These are phyloP conservation scores for Pulveroboletus sp. DNA, from an alignment of 768 basidiomycete genomes.

Conservation along the genomic window DNA sequence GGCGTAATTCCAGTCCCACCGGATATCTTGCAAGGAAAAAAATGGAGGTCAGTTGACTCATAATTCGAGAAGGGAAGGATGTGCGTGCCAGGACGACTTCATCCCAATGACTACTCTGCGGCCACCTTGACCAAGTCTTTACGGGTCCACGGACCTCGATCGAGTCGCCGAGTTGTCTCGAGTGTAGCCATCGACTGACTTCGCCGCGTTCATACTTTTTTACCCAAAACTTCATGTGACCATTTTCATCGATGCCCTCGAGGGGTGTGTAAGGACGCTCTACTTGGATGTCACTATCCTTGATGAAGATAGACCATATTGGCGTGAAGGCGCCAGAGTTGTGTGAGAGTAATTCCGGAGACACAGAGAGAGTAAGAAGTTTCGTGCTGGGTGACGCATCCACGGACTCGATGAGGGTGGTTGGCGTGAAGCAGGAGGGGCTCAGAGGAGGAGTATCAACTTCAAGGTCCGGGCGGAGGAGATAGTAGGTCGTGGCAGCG, in stretches of 20 bases:
- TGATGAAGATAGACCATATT: slow-evolving; percentile 78
- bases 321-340: slow-evolving; percentile 25
- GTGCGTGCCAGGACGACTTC: slow-evolving; percentile 67
- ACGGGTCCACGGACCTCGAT: slow-evolving; percentile 78
- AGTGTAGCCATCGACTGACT: slow-evolving; percentile 79
- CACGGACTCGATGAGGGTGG: slow-evolving; percentile 51
- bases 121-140: slow-evolving; percentile 49
- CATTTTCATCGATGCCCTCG: slow-evolving; percentile 60
- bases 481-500: slow-evolving; percentile 45
- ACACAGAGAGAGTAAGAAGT: slow-evolving; percentile 57
- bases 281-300: slow-evolving; percentile 85
- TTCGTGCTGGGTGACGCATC: slow-evolving; percentile 54
- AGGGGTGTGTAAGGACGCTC: slow-evolving; percentile 84
- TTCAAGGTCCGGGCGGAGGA: slow-evolving; percentile 45
- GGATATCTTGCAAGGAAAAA: slow-evolving; percentile 55
- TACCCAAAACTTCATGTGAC: slow-evolving; percentile 73
- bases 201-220: slow-evolving; percentile 76
- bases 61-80: background rate
- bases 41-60: background rate
- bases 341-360: slow-evolving; percentile 36
- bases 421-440: slow-evolving; percentile 50
- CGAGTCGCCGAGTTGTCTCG: slow-evolving; percentile 57
- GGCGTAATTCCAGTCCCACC: slow-evolving; percentile 87
- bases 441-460: slow-evolving; percentile 41
- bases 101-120: slow-evolving; percentile 62